phyloP scores from a whole-genome alignment of 306 rosid species.

The Cicer arietinum region DNA sequence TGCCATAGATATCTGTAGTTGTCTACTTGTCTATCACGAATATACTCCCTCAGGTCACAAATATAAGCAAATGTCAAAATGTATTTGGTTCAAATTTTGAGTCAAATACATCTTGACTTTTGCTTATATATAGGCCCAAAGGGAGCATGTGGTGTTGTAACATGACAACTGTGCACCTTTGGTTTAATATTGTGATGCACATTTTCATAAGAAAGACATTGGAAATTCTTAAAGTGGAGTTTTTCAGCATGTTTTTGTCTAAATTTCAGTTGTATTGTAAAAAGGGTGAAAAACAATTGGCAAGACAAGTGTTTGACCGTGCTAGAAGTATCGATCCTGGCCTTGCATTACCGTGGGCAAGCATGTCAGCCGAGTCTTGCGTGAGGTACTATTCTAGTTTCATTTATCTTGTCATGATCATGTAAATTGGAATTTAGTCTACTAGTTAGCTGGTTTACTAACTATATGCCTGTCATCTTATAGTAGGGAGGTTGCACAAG shows the following conservation, averaged over 20 bases:
- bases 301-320: constrained; percentile 83
- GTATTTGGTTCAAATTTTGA: too few relatives aligned
- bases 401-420: constrained; percentile 19
- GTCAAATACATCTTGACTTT: too few relatives aligned
- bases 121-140: background rate
- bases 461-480: constrained; percentile 38
- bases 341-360: constrained; percentile 95
- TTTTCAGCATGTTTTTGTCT: constrained; percentile 21
- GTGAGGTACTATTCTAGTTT: constrained; percentile 54
- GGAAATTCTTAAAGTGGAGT: constrained; percentile 14
- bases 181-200: background rate
- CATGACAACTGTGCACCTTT: background rate
- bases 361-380: constrained; percentile 86
- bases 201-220: background rate
- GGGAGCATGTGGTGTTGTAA: background rate
- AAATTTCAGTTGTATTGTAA: constrained; percentile 70
- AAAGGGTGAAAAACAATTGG: constrained; percentile 67
- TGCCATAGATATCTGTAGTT: background rate
- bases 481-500: constrained; percentile 62
- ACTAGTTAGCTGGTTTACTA: constrained; percentile 24
- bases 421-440: constrained; percentile 21
- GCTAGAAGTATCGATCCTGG: constrained; percentile 94
- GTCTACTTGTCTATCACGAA: background rate
- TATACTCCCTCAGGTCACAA: too few relatives aligned
- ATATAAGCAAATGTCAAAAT: too few relatives aligned